A percentile compares a stretch with the other conserved stretches of the same genome.
These are phyloP conservation scores for Luzula sylvatica DNA, from an alignment of 176 grass and related monocot genomes.

Conservation along the genomic window DNA sequence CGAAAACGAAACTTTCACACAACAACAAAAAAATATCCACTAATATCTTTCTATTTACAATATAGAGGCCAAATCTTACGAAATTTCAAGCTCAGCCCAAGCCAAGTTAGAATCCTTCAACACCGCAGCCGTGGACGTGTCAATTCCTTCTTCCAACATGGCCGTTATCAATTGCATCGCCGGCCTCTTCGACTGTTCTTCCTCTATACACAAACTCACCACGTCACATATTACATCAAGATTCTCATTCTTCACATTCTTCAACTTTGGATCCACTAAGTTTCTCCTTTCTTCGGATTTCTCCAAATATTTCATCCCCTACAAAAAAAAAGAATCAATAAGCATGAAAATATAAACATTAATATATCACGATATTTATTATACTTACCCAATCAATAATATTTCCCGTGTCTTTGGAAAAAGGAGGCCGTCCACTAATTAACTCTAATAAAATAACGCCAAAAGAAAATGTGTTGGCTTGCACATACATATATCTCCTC, in stretches of 20 bases:
- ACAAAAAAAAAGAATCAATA: background rate
- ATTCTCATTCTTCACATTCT: slow-evolving; percentile 47
- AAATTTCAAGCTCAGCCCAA: slow-evolving; percentile 69
- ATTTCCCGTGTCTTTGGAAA: slow-evolving; percentile 42
- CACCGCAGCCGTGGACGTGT: slow-evolving; percentile 41
- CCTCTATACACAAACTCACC: slow-evolving; percentile 76
- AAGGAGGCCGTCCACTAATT: slow-evolving; percentile 53
- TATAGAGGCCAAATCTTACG: slow-evolving; percentile 22
- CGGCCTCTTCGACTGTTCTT: slow-evolving; percentile 56
- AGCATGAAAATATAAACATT: background rate
- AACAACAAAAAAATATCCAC: background rate
- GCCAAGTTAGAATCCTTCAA: slow-evolving; percentile 56
- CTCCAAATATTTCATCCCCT: slow-evolving; percentile 73
- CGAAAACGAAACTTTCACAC: background rate
- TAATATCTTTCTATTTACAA: slow-evolving; percentile 17
- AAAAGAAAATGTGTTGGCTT: slow-evolving; percentile 70
- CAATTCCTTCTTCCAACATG: slow-evolving; percentile 71
- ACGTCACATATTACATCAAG: slow-evolving; percentile 63
- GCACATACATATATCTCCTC: slow-evolving; percentile 53
- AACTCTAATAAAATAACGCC: slow-evolving; percentile 78
- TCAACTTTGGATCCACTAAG: slow-evolving; percentile 47
- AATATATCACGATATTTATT: background rate
- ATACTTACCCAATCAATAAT: slow-evolving; percentile 64
- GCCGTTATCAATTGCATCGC: slow-evolving; percentile 72
- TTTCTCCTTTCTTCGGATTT: slow-evolving; percentile 40